These are phyloP conservation scores for Cercophora sp. DNA, from an alignment of 495 filamentous ascomycete species.

Conservation along the genomic window DNA sequence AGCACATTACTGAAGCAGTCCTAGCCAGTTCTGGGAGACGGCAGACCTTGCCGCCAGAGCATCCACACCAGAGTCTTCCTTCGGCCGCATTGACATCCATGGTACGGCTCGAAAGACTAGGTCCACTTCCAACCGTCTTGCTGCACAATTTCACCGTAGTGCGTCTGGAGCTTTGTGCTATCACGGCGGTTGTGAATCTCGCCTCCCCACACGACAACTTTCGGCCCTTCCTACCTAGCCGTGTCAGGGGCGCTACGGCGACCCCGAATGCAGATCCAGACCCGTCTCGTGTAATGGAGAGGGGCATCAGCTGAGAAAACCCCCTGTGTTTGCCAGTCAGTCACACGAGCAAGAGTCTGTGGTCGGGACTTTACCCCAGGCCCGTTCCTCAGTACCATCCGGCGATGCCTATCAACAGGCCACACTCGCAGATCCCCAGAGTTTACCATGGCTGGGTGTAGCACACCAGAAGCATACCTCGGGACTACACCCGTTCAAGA, in stretches of 20 bases:
- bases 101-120: conserved; percentile 12
- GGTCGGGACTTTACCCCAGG: neutral
- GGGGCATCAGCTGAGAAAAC: too few relatives aligned
- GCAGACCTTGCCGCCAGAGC: conserved; percentile 14
- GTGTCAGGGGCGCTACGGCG: neutral
- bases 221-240: conserved; percentile 22
- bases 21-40: conserved; percentile 18
- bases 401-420: neutral
- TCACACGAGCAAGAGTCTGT: neutral
- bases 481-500: too few relatives aligned
- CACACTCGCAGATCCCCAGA: neutral
- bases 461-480: too few relatives aligned
- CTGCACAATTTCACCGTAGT: conserved; percentile 2
- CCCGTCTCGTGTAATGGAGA: too few relatives aligned
- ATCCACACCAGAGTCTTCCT: neutral
- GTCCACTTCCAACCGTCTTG: conserved; percentile 9
- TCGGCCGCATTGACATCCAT: neutral
- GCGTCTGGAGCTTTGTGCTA: too few relatives aligned
- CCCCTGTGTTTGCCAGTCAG: neutral
- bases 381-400: neutral
- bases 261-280: too few relatives aligned
- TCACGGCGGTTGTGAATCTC: too few relatives aligned
- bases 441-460: too few relatives aligned
- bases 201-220: conserved; percentile 14
- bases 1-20: neutral